Base-by-base conservation (phyloP, 176 grass and related monocot genomes). In the Triticum timopheevii region DNA sequence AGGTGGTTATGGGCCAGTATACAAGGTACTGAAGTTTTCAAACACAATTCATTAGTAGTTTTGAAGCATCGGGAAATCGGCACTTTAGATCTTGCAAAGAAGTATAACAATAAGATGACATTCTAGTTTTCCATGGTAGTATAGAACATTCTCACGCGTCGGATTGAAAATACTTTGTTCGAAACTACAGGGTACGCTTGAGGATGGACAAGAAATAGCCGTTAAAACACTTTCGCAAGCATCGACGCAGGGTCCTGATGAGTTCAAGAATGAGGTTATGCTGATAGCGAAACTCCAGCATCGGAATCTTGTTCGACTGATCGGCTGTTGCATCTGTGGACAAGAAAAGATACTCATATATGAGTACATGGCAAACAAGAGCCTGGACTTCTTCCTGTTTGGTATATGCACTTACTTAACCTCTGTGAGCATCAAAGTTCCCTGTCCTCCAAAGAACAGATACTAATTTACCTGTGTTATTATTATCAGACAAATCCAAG, bases 201-300 rank as follows among this genome's bases (percentile, higher is more conserved):
- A 70, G 10, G 85, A 97, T 86, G 90, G 90, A 69, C 86, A 91
- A 67, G 92, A 93, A 83, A 86, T 97, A 86, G 95, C 92, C 11
- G 95, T 97, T 13, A 97, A 97, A 58, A 87, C 86, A 56, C 92
- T 97, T 80, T 86, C 95, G 8, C 82, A 82, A 69, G 87, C 83
- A 73, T 97, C 92, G 13, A 44, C 20, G 7, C 95, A 97, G 59
- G 92, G 95, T 31, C 35, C 92, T 17, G 79, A 83, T 59, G 92
- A 97, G 76, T 90, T 97, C 86, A 94, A 86, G 82, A 97, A 97
- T 67, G 95, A 97, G 85, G 87, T 94, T 28, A 69, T 91, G 54
- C 24, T 92, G 44, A 84, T 97, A 69, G 92, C 92, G 25, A 92
- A 93, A 76, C 90, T 94, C 72, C 83, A 97, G 70, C 92, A 94